Evolutionary conservation across 768 basidiomycete species (phyloP).

Genomic region (Trametes cubensis): DNA sequence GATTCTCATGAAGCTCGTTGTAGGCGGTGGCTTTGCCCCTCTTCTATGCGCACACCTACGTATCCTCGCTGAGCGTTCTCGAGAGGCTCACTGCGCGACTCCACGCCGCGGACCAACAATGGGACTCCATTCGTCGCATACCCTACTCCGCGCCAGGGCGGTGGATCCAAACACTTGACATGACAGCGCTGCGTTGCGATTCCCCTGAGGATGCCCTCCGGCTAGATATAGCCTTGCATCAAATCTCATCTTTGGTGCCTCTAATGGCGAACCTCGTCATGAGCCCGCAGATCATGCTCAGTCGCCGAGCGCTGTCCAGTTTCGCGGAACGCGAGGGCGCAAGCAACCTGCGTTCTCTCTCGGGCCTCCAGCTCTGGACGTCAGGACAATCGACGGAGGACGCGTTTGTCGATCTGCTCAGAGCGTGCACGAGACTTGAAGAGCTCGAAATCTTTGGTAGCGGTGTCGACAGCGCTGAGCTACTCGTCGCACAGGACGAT

Average conservation of each 20-base stretch:
- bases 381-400: constrained; percentile 44
- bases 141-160: constrained; percentile 87
- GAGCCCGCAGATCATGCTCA: constrained; percentile 60
- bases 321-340: constrained; percentile 56
- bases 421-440: constrained; percentile 57
- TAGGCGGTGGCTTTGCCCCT: constrained; percentile 71
- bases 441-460: constrained; percentile 64
- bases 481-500: constrained; percentile 37
- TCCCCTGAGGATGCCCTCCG: constrained; percentile 52
- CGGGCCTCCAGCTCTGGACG: constrained; percentile 52
- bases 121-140: constrained; percentile 88
- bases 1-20: background rate
- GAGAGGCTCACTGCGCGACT: constrained; percentile 63
- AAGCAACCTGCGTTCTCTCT: constrained; percentile 50
- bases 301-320: constrained; percentile 57
- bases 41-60: constrained; percentile 57
- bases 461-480: constrained; percentile 57
- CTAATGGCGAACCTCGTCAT: constrained; percentile 59
- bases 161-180: constrained; percentile 79
- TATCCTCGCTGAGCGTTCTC: constrained; percentile 48
- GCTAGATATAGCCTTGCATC: constrained; percentile 65
- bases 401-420: constrained; percentile 59
- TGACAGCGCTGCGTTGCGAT: constrained; percentile 54
- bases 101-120: constrained; percentile 66
- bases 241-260: constrained; percentile 67